These are phyloP conservation scores for Jimgerdemannia lactiflua DNA, from an alignment of 192 early-diverging fungal genomes.

Conservation along the genomic window DNA sequence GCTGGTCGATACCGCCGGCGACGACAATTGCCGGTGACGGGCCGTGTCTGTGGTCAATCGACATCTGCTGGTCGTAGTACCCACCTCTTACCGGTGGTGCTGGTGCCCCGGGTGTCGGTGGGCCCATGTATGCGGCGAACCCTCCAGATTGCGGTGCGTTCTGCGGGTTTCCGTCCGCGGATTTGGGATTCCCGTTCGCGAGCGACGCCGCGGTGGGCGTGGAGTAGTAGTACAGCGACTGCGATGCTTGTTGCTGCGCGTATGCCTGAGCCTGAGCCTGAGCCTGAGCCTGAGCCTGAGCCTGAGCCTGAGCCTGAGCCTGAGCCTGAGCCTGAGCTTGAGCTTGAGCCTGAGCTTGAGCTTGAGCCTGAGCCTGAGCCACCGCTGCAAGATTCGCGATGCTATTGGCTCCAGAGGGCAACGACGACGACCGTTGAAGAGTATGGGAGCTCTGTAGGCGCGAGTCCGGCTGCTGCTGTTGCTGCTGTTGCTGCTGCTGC, in stretches of 20 bases:
- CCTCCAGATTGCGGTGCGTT: neutral
- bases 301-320: no score
- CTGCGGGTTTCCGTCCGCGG: no score
- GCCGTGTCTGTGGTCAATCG: no score
- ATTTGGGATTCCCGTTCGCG: no score
- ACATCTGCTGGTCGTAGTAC: neutral
- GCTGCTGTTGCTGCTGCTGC: neutral
- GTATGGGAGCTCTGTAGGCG: neutral
- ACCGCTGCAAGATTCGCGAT: slow-evolving; percentile 1
- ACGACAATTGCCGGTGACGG: no score
- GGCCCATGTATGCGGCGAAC: slow-evolving; percentile 5
- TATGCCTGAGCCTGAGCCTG: neutral
- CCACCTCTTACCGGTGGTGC: slow-evolving; percentile 2
- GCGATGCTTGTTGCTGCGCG: slow-evolving; percentile 7
- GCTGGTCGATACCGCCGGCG: no score
- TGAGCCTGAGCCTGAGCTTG: no score
- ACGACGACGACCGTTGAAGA: slow-evolving; percentile 9
- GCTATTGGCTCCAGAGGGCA: slow-evolving; percentile 6
- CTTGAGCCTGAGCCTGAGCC: no score
- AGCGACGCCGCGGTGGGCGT: slow-evolving; percentile 19
- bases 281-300: no score
- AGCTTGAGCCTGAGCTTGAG: no score
- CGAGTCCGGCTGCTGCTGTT: neutral
- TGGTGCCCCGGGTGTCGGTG: neutral
- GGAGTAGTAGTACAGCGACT: slow-evolving; percentile 14